Conservation (phyloP, 2,329 filamentous ascomycete species). For the Dothistroma septosporum region DNA sequence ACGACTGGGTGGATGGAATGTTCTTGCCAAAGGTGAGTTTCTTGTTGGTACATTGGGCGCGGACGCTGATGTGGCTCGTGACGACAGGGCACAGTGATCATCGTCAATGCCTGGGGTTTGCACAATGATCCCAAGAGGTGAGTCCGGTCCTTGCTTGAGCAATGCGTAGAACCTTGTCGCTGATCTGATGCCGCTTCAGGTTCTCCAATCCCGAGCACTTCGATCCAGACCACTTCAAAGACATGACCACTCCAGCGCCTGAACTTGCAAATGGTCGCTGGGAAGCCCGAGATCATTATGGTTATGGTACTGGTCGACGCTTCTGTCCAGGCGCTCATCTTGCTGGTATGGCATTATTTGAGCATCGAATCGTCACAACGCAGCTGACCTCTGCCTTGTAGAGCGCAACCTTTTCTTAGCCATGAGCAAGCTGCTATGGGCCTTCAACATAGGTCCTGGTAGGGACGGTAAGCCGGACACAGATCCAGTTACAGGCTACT, state of each 20-base stretch:
- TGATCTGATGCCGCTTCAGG: background rate
- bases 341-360: constrained; percentile 5
- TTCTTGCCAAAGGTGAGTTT: constrained; percentile 32
- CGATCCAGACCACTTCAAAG: constrained; percentile 37
- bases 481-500: constrained; percentile 25
- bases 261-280: constrained; percentile 37
- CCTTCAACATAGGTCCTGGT: constrained; percentile 37
- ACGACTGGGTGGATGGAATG: constrained; percentile 33
- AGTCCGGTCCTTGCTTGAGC: background rate
- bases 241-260: constrained; percentile 32
- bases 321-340: constrained; percentile 52
- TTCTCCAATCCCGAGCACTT: constrained; percentile 30
- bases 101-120: constrained; percentile 40
- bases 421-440: constrained; percentile 47
- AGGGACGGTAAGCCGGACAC: constrained; percentile 14
- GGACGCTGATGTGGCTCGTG: background rate
- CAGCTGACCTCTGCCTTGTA: background rate
- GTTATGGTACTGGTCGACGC: constrained; percentile 48
- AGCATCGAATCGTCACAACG: background rate
- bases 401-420: constrained; percentile 46
- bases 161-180: background rate
- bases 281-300: constrained; percentile 44
- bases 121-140: constrained; percentile 35
- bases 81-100: constrained; percentile 27
- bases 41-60: background rate